Conservation (phyloP, 139 green algal species). For the Coelastrella sp. region DNA sequence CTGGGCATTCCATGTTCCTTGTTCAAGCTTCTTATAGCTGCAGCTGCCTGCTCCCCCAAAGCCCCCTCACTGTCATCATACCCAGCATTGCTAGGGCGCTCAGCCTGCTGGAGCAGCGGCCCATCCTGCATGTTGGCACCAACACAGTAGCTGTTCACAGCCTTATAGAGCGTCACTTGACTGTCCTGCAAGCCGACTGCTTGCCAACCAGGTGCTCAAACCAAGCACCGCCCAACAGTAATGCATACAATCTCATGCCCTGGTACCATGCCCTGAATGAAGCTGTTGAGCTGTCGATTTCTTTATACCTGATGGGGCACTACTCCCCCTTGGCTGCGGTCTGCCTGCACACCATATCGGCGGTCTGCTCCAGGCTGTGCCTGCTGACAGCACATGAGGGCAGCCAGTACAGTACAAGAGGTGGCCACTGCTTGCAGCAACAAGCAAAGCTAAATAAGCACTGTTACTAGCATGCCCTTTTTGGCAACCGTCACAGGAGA, state of each 20-base stretch:
- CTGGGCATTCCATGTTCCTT: not conserved
- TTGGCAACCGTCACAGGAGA: no score
- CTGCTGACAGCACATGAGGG: not conserved
- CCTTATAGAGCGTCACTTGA: no score
- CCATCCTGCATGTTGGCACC: not conserved
- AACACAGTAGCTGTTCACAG: not conserved
- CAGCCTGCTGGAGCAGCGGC: not conserved
- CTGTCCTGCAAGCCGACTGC: not conserved
- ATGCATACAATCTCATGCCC: no score
- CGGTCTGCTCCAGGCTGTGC: not conserved
- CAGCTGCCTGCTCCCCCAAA: not conserved
- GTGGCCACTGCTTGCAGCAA: no score
- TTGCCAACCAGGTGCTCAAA: not conserved
- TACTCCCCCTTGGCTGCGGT: not conserved
- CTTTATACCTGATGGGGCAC: not conserved
- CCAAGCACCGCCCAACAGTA: not conserved
- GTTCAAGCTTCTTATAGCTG: conserved; percentile 6
- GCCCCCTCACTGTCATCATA: not conserved
- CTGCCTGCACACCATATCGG: conserved; percentile 12
- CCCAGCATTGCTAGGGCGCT: not conserved
- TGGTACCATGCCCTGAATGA: no score
- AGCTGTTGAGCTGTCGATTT: no score
- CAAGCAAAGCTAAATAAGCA: not conserved
- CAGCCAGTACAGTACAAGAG: not conserved
- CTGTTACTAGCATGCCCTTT: not conserved